phyloP scores from a whole-genome alignment of 2,329 filamentous ascomycete genomes.

The Penicillium sp. region DNA sequence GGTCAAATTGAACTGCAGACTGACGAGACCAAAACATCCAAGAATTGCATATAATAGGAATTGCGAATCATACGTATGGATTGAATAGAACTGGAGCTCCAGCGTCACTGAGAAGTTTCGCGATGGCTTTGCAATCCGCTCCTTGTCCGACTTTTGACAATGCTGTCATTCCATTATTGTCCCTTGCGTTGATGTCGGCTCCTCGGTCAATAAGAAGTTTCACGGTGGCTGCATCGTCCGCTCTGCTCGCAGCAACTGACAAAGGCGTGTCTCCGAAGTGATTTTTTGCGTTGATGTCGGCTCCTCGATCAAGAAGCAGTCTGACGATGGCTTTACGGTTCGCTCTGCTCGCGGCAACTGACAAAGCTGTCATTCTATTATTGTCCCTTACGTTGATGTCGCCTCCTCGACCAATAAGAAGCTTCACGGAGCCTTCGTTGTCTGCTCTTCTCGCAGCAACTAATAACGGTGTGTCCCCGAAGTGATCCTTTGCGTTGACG shows the following conservation, averaged over 20 bases:
- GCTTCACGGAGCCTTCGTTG: neutral
- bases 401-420: neutral
- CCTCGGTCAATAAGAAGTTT: neutral
- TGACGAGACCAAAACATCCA: neutral
- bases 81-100: too few relatives aligned
- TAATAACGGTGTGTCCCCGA: too few relatives aligned
- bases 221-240: neutral
- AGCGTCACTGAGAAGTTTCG: too few relatives aligned
- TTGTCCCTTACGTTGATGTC: neutral
- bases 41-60: neutral
- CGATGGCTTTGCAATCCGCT: too few relatives aligned
- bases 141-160: too few relatives aligned
- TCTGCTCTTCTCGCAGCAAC: too few relatives aligned
- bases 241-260: neutral
- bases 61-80: neutral
- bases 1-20: neutral
- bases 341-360: too few relatives aligned
- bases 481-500: too few relatives aligned
- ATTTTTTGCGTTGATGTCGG: neutral
- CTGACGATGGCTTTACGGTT: too few relatives aligned
- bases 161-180: too few relatives aligned
- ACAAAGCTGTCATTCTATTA: too few relatives aligned
- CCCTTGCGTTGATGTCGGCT: neutral
- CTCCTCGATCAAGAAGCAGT: neutral
- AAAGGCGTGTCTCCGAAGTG: neutral